These are phyloP conservation scores for Hymenoscyphus repandus DNA, from an alignment of 2,329 filamentous ascomycete genomes.

Conservation along the genomic window DNA sequence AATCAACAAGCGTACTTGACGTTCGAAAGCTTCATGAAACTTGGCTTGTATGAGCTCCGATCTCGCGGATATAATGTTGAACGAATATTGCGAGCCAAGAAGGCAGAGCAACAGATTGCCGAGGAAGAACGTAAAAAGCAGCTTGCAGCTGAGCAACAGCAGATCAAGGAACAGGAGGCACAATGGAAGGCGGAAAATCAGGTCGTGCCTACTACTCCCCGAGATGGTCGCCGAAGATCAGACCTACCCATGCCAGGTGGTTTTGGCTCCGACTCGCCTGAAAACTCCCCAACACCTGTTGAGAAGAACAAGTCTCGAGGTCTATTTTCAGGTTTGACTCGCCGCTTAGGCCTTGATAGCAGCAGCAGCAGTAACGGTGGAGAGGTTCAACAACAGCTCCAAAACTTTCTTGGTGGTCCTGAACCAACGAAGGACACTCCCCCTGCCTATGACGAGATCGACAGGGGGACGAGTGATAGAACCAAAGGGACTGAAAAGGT, in stretches of 20 bases:
- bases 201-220: constrained; percentile 11
- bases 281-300: constrained; percentile 37
- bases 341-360: constrained; percentile 57
- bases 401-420: constrained; percentile 38
- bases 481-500: constrained; percentile 37
- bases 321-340: constrained; percentile 62
- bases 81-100: constrained; percentile 82
- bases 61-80: constrained; percentile 95
- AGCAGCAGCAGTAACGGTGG: constrained; percentile 30
- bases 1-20: constrained; percentile 87
- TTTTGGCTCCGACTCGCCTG: constrained; percentile 61
- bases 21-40: constrained; percentile 83
- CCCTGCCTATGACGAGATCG: constrained; percentile 24
- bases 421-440: constrained; percentile 18
- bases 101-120: constrained; percentile 79
- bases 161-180: constrained; percentile 55
- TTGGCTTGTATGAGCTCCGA: constrained; percentile 75
- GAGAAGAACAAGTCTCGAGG: constrained; percentile 35
- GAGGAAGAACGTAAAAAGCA: constrained; percentile 75
- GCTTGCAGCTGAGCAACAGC: constrained; percentile 65
- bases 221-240: constrained; percentile 35
- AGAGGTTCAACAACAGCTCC: constrained; percentile 37
- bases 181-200: constrained; percentile 34
- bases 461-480: constrained; percentile 11
- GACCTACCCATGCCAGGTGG: constrained; percentile 63